Evolutionary conservation across 2,329 filamentous ascomycete genomes (phyloP).

Genomic region (Aureobasidium leucospermi): DNA sequence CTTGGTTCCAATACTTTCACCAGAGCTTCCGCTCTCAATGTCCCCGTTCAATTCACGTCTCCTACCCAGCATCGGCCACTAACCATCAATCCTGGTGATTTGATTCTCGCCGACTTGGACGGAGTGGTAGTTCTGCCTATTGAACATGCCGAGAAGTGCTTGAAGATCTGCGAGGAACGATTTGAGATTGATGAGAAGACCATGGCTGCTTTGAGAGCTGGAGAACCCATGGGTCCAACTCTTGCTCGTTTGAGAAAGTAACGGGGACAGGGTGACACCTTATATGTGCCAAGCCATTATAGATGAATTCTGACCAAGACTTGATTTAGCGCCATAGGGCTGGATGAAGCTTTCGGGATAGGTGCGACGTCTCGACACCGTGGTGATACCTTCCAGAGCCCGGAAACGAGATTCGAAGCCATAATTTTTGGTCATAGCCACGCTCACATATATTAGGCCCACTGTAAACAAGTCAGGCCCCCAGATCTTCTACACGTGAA

Average conservation of each 20-base stretch:
- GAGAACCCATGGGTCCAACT: slow-evolving; percentile 30
- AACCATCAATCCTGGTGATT: slow-evolving; percentile 29
- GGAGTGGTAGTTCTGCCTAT: slow-evolving; percentile 24
- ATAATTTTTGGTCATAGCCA: neutral
- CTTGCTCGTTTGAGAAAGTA: slow-evolving; percentile 31
- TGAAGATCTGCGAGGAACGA: slow-evolving; percentile 28
- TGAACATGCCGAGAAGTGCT: slow-evolving; percentile 24
- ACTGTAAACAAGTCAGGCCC: neutral
- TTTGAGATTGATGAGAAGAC: slow-evolving; percentile 32
- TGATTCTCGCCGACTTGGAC: slow-evolving; percentile 30
- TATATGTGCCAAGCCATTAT: slow-evolving; percentile 1
- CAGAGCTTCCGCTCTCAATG: slow-evolving; percentile 28
- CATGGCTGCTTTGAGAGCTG: slow-evolving; percentile 23
- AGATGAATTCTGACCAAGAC: neutral
- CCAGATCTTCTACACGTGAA: neutral
- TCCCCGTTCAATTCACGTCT: slow-evolving; percentile 26
- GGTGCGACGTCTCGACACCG: neutral
- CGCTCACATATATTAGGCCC: neutral
- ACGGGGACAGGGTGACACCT: neutral
- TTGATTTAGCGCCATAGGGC: neutral
- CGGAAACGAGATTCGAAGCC: neutral
- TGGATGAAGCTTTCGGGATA: neutral
- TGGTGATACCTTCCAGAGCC: neutral
- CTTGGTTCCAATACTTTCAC: slow-evolving; percentile 28
- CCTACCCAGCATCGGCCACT: slow-evolving; percentile 9